These are phyloP conservation scores for Pythium sp. DNA, from an alignment of 352 stramenopile species.

Conservation along the genomic window DNA sequence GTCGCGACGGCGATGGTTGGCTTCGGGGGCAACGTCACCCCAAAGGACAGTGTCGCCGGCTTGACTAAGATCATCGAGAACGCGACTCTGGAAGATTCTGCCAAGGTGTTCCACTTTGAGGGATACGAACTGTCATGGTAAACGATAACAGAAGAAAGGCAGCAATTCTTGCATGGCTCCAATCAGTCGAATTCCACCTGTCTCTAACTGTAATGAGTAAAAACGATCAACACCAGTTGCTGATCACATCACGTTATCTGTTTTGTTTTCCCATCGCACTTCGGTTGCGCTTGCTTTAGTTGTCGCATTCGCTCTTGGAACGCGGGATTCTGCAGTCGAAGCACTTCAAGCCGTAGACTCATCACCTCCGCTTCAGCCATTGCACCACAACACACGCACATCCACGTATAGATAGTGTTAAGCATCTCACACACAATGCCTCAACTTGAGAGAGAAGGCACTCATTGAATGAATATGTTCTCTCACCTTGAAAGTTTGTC, in stretches of 20 bases:
- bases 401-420: not conserved
- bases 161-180: not conserved
- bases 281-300: not conserved
- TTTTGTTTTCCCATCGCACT: too few relatives aligned
- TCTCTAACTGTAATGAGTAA: not conserved
- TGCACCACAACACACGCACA: not conserved
- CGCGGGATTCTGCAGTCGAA: conserved; percentile 17
- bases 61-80: conserved; percentile 55
- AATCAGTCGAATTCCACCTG: not conserved
- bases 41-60: conserved; percentile 41
- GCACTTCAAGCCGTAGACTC: conserved; percentile 15
- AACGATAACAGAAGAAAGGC: not conserved
- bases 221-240: not conserved
- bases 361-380: conserved; percentile 10
- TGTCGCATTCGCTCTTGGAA: conserved; percentile 16
- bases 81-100: conserved; percentile 47
- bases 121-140: conserved; percentile 62
- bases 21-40: conserved; percentile 38
- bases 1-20: conserved; percentile 59
- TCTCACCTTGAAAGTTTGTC: not conserved
- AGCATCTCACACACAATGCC: not conserved
- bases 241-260: too few relatives aligned
- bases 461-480: not conserved
- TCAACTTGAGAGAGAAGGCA: not conserved
- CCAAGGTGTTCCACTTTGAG: conserved; percentile 53